Evolutionary conservation across 208 protist genomes (phyloP).

Genomic region (Wallacemonas rigidus): DNA sequence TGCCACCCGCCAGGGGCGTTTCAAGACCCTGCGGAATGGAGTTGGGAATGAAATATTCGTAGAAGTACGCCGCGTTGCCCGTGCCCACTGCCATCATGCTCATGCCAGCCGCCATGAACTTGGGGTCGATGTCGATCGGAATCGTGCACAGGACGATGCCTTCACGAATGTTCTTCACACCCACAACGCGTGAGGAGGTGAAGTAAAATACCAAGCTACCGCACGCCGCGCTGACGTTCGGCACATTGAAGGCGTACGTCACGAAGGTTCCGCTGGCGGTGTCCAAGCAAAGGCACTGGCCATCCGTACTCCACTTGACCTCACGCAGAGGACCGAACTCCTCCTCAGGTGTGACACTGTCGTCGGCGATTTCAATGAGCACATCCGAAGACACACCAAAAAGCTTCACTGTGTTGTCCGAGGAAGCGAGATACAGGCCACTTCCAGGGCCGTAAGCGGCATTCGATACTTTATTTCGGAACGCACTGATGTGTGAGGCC

Average conservation of each 20-base stretch:
- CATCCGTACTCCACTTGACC: constrained; percentile 87
- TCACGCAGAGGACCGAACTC: constrained; percentile 38
- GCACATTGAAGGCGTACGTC: constrained; percentile 81
- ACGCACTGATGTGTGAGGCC: constrained; percentile 30
- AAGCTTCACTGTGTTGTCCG: constrained; percentile 54
- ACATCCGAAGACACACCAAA: constrained; percentile 46
- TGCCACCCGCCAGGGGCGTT: constrained; percentile 7
- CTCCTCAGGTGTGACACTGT: constrained; percentile 40
- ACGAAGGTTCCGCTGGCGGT: constrained; percentile 78
- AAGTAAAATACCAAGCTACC: constrained; percentile 84
- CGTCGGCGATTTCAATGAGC: constrained; percentile 45
- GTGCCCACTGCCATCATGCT: constrained; percentile 81
- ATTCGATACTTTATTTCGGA: constrained; percentile 30
- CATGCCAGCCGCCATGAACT: constrained; percentile 82
- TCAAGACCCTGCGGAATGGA: constrained; percentile 25
- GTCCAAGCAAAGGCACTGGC: constrained; percentile 83
- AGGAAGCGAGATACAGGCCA: constrained; percentile 45
- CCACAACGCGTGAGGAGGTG: constrained; percentile 82
- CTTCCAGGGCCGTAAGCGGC: constrained; percentile 54
- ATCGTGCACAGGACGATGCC: constrained; percentile 67
- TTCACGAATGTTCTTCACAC: constrained; percentile 81
- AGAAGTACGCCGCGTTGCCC: constrained; percentile 87
- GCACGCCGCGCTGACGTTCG: constrained; percentile 72
- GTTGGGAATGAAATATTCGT: constrained; percentile 73
- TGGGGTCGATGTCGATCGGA: constrained; percentile 84